Evolutionary conservation across 257 asterid genomes (phyloP).

Genomic region (Eucommia ulmoides): DNA sequence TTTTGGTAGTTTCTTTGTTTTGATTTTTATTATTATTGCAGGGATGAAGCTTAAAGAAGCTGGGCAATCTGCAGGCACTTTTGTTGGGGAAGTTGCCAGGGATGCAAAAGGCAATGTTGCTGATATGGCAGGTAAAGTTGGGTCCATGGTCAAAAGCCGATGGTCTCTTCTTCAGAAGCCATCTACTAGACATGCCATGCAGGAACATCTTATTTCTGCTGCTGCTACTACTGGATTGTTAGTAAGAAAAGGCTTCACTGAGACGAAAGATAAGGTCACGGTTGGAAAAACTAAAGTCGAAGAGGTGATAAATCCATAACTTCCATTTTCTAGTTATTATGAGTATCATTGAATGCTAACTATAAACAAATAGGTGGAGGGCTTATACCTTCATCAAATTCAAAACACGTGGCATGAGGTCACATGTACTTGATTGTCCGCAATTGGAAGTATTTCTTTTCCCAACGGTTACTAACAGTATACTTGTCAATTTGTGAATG

Average conservation of each 20-base stretch:
- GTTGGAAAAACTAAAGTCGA: slow-evolving; percentile 82
- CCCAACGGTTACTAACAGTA: too few relatives aligned
- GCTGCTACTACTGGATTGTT: slow-evolving; percentile 86
- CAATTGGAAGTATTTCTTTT: too few relatives aligned
- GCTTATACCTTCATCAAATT: too few relatives aligned
- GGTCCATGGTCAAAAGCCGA: slow-evolving; percentile 65
- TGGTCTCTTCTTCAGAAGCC: slow-evolving; percentile 88
- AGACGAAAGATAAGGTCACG: slow-evolving; percentile 78
- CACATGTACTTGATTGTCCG: too few relatives aligned
- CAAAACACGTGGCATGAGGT: too few relatives aligned
- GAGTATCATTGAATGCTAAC: too few relatives aligned
- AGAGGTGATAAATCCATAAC: slow-evolving; percentile 41
- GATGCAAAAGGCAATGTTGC: slow-evolving; percentile 83
- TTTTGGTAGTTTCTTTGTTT: neutral
- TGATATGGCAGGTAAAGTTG: slow-evolving; percentile 77
- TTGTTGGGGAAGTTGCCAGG: slow-evolving; percentile 81
- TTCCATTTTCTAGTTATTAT: neutral
- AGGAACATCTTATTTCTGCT: slow-evolving; percentile 63
- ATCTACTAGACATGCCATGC: slow-evolving; percentile 79
- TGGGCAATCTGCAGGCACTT: slow-evolving; percentile 66
- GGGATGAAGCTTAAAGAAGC: slow-evolving; percentile 85
- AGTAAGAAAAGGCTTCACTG: slow-evolving; percentile 73
- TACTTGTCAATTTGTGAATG: too few relatives aligned
- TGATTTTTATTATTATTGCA: slow-evolving; percentile 11
- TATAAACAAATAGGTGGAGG: too few relatives aligned